A percentile compares a stretch with the other conserved stretches of the same genome.
Evolutionary conservation across 305 asterid species (phyloP).

Genomic region (Fraxinus sp.): DNA sequence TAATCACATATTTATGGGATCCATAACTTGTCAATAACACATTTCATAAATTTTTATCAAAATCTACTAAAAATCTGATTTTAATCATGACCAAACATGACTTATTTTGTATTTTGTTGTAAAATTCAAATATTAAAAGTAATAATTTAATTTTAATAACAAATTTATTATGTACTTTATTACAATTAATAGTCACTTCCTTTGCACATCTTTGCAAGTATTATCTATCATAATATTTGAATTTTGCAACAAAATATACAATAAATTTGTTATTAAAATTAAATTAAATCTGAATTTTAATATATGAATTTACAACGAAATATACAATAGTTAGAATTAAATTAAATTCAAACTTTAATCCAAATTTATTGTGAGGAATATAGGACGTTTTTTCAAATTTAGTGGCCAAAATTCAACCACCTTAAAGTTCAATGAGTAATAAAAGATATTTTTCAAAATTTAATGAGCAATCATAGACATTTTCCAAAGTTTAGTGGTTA

Average conservation of each 20-base stretch:
- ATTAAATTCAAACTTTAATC: background rate
- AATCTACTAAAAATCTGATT: too few species aligned
- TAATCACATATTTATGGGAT: too few species aligned
- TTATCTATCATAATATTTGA: background rate
- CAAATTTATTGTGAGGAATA: background rate
- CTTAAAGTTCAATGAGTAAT: background rate
- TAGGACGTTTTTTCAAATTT: background rate
- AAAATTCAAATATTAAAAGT: too few species aligned
- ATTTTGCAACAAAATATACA: background rate
- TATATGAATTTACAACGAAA: background rate
- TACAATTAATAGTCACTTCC: background rate
- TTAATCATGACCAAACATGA: background rate
- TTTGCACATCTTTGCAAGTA: background rate
- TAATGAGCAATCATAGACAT: background rate
- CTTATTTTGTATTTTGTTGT: background rate
- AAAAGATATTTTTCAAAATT: background rate
- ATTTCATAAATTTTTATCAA: background rate
- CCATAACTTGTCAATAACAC: too few species aligned
- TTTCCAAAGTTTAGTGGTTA: too few species aligned
- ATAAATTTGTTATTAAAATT: background rate
- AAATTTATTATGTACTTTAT: too few species aligned
- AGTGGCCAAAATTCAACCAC: background rate
- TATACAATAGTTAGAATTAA: background rate
- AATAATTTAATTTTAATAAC: background rate
- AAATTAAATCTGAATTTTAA: background rate